phyloP scores from a whole-genome alignment of 257 asterid species.

The Linderniella brevidens region DNA sequence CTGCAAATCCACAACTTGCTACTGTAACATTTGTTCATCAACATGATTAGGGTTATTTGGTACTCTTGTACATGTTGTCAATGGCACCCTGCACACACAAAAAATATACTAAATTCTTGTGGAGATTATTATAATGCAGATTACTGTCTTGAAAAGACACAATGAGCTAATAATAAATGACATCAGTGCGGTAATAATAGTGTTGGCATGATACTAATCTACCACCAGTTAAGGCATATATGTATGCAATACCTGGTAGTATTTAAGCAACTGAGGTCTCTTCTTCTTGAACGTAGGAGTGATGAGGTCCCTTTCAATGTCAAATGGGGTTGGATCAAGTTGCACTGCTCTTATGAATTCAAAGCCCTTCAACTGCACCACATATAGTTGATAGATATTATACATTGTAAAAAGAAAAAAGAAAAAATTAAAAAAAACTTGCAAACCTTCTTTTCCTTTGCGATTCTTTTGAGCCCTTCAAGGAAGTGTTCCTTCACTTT shows the following conservation, averaged over 20 bases:
- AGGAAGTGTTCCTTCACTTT: constrained; percentile 47
- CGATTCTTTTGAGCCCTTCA: constrained; percentile 54
- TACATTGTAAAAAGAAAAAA: too few species aligned
- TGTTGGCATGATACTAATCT: too few species aligned
- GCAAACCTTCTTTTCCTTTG: constrained; percentile 71
- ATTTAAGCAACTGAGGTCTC: constrained; percentile 79
- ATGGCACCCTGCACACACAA: constrained; percentile 35
- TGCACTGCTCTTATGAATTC: constrained; percentile 70
- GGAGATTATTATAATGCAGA: too few species aligned
- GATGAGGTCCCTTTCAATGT: constrained; percentile 84
- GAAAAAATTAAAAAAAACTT: constrained; percentile 4
- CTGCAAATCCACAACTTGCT: too few species aligned
- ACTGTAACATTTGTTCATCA: too few species aligned
- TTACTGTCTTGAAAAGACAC: background rate
- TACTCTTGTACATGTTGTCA: constrained; percentile 58
- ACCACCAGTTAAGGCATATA: too few species aligned
- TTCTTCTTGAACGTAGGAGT: constrained; percentile 93
- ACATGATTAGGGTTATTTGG: constrained; percentile 11
- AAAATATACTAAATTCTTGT: background rate
- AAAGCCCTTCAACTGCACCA: constrained; percentile 74
- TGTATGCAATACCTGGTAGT: constrained; percentile 49
- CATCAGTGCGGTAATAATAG: too few species aligned
- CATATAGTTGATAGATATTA: too few species aligned
- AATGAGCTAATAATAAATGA: too few species aligned
- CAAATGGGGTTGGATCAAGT: constrained; percentile 86